Base-by-base conservation (phyloP, 352 stramenopile species). In the Globisporangium perplexum region DNA sequence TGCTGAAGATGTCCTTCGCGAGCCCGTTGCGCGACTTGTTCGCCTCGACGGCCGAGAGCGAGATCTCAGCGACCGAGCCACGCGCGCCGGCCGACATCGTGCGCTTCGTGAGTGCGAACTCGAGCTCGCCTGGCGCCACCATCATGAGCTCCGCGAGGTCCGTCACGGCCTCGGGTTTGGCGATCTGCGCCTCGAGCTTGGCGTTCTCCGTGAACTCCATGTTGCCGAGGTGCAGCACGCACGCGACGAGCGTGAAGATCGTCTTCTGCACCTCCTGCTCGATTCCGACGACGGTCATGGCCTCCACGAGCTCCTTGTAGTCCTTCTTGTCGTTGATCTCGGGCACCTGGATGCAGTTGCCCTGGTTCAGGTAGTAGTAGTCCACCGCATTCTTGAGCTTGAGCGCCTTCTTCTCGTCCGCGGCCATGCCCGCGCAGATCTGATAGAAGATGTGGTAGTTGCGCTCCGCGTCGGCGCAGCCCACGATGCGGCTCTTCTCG, bases 401-500 rank as follows among this genome's bases (percentile, higher is more conserved):
- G 20, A 95, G 75, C 43, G 58, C 50, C n/a, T 68, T 77, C 61
- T 91, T 90, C 7, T 93, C 75, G 2, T 76, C 75, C 1, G 72
- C 49, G 0, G 77, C 50, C 63, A 94, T 72, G 36, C 88, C 93
- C 0, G 86, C 81, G 60, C 95, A 95, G 17, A 99, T 65, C 68
- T 99, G 89, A 71, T 99, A 99, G 66, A 99, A 99, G 36, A 99
- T 96, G 71, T 99, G 97, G 77, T 98, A 99, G 70, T 99, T 99
- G 20, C 97, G 78, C 74, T 99, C 97, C 4, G 90, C 71, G 18
- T 95, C 67, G 5, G 79, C 83, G 68, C 97, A 97, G 24, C 86
- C 83, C 1, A 98, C 86, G 26, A 99, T 94, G 18, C 96, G 92
- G 55, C 95, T 97, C 71, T 99, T 99, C 68, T 99, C 97, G 14